Conservation (phyloP, 1,139 yeast species). For the Petasospora rhodanensis region DNA sequence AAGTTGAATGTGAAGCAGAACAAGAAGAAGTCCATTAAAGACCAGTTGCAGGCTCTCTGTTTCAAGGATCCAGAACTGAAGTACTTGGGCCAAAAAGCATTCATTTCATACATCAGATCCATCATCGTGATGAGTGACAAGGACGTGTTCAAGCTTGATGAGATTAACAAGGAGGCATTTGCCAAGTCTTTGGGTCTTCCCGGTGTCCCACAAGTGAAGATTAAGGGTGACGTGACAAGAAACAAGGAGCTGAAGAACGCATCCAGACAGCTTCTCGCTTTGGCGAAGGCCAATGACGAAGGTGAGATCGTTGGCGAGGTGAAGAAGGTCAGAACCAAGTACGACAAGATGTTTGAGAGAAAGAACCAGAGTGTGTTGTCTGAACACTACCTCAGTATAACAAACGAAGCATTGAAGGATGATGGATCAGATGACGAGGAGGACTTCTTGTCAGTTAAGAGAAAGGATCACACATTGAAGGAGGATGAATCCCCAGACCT, state of each 20-base stretch:
- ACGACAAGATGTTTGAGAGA: constrained; percentile 94
- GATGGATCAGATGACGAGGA: constrained; percentile 50
- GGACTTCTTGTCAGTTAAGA: constrained; percentile 80
- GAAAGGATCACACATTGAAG: constrained; percentile 64
- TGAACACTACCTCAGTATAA: constrained; percentile 77
- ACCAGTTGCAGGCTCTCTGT: constrained; percentile 84
- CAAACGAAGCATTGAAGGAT: constrained; percentile 42
- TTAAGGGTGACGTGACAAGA: constrained; percentile 40
- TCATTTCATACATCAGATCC: constrained; percentile 83
- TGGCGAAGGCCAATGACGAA: constrained; percentile 59
- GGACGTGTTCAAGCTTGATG: constrained; percentile 72
- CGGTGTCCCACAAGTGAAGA: constrained; percentile 90
- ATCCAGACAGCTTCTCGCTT: constrained; percentile 59
- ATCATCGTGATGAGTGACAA: constrained; percentile 85
- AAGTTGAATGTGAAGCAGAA: constrained; percentile 69
- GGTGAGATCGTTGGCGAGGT: constrained; percentile 48
- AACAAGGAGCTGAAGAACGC: constrained; percentile 77
- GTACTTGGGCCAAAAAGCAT: constrained; percentile 93
- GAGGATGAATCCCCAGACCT: constrained; percentile 65
- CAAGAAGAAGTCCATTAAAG: constrained; percentile 72
- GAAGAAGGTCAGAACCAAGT: constrained; percentile 71
- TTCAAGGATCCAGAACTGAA: constrained; percentile 90
- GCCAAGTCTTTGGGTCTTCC: constrained; percentile 91
- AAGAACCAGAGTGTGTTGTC: constrained; percentile 89
- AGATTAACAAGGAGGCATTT: constrained; percentile 73